Base-by-base conservation (phyloP, 192 early-diverging fungal genomes). In the Umbelopsis ramanniana region DNA sequence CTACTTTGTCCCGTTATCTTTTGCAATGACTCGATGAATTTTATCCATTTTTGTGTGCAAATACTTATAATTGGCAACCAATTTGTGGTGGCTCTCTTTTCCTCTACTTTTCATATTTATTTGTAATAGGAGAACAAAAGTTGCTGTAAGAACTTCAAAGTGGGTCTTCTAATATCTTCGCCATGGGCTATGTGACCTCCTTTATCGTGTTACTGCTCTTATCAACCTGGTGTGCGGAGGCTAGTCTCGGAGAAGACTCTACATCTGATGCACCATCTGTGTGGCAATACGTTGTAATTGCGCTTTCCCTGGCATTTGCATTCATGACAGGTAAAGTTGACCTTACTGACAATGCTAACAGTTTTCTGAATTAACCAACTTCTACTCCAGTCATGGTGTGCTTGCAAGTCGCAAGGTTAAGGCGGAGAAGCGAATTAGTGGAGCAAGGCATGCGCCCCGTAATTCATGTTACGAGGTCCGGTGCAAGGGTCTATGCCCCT, bases 201-300 rank as follows among this genome's bases (percentile, higher is more conserved):
- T 50, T n/a, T n/a, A 50, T 21, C 48, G 48, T 50, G 11, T 50
- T 50, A 21, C 15, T 50, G 15, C 40, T 43, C 40, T 43, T 43
- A 43, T 43, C 40, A 43, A 43, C 40, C 11, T 7, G 1, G 40
- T 7, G 8, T 43, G 40, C 40, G 40, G 40, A 43, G 8, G 40
- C 40, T n/a, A 63, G 15, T 63, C 29, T 37, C 33, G 57, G 57
- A 14, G 57, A 24, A 14, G 54, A 63, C 4, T 11, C 12, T 0
- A 11, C 14, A 0, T 14, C 29, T 12, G 57, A 63, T n/a, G 15
- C 12, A 0, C 57, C 57, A n/a, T 37, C 57, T 17, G 33, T 38
- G 29, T 63, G 57, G 57, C 57, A 63, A 29, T 63, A 63, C 29
- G 37, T 63, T 63, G 57, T 63, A 4, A 63, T 63, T 63, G 57